These are phyloP conservation scores for Claviceps cyperi DNA, from an alignment of 2,329 filamentous ascomycete species.

Conservation along the genomic window DNA sequence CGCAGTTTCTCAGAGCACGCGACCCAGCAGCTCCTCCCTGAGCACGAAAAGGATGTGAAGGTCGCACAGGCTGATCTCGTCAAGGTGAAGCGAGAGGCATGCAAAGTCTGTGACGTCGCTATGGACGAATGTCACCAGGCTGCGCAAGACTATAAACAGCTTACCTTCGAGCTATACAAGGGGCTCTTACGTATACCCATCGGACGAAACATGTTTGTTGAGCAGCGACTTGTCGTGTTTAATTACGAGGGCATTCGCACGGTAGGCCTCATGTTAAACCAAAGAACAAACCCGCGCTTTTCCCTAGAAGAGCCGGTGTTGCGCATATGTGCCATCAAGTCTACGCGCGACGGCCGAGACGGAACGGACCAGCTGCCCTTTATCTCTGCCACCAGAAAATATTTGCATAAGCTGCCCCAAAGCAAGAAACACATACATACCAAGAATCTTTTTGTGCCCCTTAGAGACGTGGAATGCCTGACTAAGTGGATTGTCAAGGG, in stretches of 20 bases:
- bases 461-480: slow-evolving; percentile 72
- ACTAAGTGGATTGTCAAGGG: slow-evolving; percentile 51
- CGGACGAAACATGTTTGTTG: slow-evolving; percentile 63
- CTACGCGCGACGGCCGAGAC: slow-evolving; percentile 53
- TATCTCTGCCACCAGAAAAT: slow-evolving; percentile 51
- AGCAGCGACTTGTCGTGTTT: slow-evolving; percentile 69
- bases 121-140: slow-evolving; percentile 72
- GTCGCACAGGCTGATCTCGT: slow-evolving; percentile 81
- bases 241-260: slow-evolving; percentile 73
- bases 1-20: slow-evolving; percentile 97
- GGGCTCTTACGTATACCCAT: slow-evolving; percentile 66
- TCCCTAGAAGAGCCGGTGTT: slow-evolving; percentile 48
- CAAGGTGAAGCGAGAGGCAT: slow-evolving; percentile 77
- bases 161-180: slow-evolving; percentile 71
- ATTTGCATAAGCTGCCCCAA: slow-evolving; percentile 54
- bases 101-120: slow-evolving; percentile 64
- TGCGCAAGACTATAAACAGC: slow-evolving; percentile 61
- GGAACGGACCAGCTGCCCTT: slow-evolving; percentile 81
- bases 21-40: slow-evolving; percentile 82
- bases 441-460: slow-evolving; percentile 53
- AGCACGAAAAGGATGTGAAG: slow-evolving; percentile 91
- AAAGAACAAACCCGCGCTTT: slow-evolving; percentile 52
- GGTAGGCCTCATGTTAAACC: slow-evolving; percentile 63
- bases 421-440: slow-evolving; percentile 51
- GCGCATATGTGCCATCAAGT: slow-evolving; percentile 65